Evolutionary conservation across 352 stramenopile genomes (phyloP).

Genomic region (Pythium volutum): DNA sequence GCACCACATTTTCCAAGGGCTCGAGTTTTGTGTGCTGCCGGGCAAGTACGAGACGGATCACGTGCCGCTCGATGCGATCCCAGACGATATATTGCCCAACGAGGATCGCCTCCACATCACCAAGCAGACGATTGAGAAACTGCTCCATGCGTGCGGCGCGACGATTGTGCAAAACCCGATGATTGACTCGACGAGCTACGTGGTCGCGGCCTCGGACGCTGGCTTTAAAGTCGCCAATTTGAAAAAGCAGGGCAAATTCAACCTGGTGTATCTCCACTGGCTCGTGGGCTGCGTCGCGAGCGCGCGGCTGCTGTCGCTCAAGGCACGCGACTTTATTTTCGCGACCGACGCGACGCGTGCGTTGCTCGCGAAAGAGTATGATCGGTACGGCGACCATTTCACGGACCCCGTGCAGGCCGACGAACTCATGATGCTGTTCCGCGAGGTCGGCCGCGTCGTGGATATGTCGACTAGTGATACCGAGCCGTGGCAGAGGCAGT

Average conservation of each 20-base stretch:
- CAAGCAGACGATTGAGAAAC: conserved; percentile 75
- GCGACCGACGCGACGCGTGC: conserved; percentile 51
- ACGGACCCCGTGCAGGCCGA: conserved; percentile 47
- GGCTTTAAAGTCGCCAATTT: conserved; percentile 81
- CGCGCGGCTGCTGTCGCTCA: conserved; percentile 35
- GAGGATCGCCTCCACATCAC: conserved; percentile 32
- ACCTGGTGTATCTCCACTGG: conserved; percentile 69
- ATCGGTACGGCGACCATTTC: conserved; percentile 71
- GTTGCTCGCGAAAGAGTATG: conserved; percentile 65
- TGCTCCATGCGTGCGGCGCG: conserved; percentile 64
- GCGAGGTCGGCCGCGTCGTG: conserved; percentile 28
- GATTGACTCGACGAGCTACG: conserved; percentile 51
- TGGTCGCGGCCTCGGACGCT: conserved; percentile 55
- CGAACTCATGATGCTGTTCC: conserved; percentile 52
- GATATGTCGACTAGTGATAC: background rate
- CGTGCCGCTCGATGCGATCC: conserved; percentile 17
- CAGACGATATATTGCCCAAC: conserved; percentile 30
- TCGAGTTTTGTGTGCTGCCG: conserved; percentile 78
- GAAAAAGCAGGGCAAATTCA: conserved; percentile 77
- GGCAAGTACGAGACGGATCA: conserved; percentile 52
- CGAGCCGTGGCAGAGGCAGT: conserved; percentile 47
- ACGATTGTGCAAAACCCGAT: conserved; percentile 80
- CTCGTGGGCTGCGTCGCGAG: conserved; percentile 42
- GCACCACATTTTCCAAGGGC: conserved; percentile 58
- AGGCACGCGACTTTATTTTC: conserved; percentile 69